Base-by-base conservation (phyloP, 2,329 filamentous ascomycete genomes). In the Colletotrichum sp. region DNA sequence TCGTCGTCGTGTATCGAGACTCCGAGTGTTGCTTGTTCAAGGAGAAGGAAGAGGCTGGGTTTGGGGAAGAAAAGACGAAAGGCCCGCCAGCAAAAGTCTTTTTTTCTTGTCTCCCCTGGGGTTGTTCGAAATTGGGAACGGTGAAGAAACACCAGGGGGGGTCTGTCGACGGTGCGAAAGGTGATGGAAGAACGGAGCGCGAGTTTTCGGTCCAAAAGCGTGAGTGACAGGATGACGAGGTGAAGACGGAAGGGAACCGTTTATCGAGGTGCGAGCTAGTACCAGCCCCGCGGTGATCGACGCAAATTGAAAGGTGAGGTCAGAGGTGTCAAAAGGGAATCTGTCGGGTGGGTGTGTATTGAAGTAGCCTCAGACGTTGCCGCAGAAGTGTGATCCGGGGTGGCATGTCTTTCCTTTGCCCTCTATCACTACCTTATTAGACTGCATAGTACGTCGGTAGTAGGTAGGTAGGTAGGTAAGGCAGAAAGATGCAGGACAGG, bases 281-380 rank as follows among this genome's bases (percentile, higher is more conserved):
- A 55, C n/a, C 36, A 76, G 74, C 74, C 74, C 74, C 74, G 74
- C 74, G 74, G 74, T 76, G 65, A 76, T 76, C 70, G 74, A 65
- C 57, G 70, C 34, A 36, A 59, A 69, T 65, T 64, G n/a, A 72
- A 34, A 76, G 65, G 74, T 76, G 74, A 76, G 74, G 74, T 76
- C 74, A 76, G 70, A 76, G 74, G 74, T 76, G 74, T 69, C 59
- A 69, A 74, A 74, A 65, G 74, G 64, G 70, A 69, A 65, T 69
- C 49, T 76, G 44, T 62, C 57, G 34, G 74, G 74, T 76, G 74
- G 63, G 74, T 60, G 72, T 72, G 74, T 69, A 44, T 76, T 73
- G 70, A 73, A 34, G 70, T 75, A 75, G 70, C 73, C 70, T 69
- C 73, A 76, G 73, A 76, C 64, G 64, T 76, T 34, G 73, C 44